Evolutionary conservation across 345 rosid genomes (phyloP).

Genomic region (Erodium maritimum): DNA sequence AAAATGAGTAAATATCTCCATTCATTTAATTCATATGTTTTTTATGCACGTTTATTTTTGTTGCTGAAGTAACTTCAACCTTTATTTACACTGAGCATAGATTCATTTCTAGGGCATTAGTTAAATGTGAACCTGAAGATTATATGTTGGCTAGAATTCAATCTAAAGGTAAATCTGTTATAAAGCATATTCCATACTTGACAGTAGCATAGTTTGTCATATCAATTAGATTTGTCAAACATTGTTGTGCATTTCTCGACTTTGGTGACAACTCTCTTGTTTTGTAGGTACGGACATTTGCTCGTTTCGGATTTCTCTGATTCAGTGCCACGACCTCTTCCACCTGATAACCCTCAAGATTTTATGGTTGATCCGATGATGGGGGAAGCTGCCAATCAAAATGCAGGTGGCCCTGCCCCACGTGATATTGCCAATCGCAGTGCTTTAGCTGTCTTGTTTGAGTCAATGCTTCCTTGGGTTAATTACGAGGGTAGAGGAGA

Average conservation of each 20-base stretch:
- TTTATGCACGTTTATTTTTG: not conserved
- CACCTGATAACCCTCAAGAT: conserved; percentile 72
- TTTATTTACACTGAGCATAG: not conserved
- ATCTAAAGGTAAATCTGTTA: not conserved
- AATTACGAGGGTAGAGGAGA: conserved; percentile 34
- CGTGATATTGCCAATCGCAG: conserved; percentile 47
- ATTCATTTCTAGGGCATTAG: not conserved
- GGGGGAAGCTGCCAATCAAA: conserved; percentile 30
- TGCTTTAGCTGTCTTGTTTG: conserved; percentile 50
- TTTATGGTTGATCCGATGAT: conserved; percentile 56
- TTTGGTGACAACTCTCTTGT: conserved; percentile 4
- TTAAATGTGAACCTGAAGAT: not conserved
- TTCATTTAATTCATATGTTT: conserved; percentile 8
- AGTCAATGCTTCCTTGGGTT: conserved; percentile 77
- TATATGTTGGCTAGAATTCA: conserved; percentile 2
- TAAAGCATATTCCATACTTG: not conserved
- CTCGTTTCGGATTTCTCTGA: conserved; percentile 69
- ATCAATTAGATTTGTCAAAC: not conserved
- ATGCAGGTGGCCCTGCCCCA: conserved; percentile 21
- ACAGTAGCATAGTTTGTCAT: not conserved
- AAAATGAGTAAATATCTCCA: conserved; percentile 54
- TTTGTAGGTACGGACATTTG: conserved; percentile 49
- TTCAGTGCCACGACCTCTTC: conserved; percentile 44
- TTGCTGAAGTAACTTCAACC: not conserved
- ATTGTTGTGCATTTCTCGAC: not conserved